phyloP scores from a whole-genome alignment of 1,139 yeast species.

The Magnusiomyces tetraspermus region DNA sequence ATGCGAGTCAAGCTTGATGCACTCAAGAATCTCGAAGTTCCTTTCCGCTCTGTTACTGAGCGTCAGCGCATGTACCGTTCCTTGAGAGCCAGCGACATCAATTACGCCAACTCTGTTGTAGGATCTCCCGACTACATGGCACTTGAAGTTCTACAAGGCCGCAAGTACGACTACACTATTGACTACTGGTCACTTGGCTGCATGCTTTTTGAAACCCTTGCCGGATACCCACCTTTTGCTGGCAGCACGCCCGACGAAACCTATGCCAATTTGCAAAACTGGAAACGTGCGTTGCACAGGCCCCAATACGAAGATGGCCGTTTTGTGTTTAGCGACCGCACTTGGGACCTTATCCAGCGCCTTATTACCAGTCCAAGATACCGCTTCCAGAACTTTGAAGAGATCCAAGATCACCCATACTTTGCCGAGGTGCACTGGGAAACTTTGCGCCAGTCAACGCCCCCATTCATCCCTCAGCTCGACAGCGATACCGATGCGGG shows the following conservation, averaged over 20 bases:
- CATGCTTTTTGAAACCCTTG: constrained; percentile 81
- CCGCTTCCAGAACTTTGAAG: constrained; percentile 69
- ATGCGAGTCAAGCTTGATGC: constrained; percentile 79
- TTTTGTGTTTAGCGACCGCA: constrained; percentile 87
- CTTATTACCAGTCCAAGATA: constrained; percentile 71
- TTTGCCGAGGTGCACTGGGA: constrained; percentile 80
- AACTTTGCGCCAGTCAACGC: constrained; percentile 50
- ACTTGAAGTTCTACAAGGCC: constrained; percentile 89
- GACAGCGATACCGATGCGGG: constrained; percentile 98
- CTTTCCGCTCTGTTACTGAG: constrained; percentile 67
- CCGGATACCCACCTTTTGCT: constrained; percentile 95
- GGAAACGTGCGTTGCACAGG: constrained; percentile 80
- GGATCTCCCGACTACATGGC: constrained; percentile 99
- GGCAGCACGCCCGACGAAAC: constrained; percentile 93
- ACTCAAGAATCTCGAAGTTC: constrained; percentile 58
- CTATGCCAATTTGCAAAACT: constrained; percentile 82
- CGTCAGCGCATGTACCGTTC: constrained; percentile 79
- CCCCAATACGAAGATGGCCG: constrained; percentile 91
- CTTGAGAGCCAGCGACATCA: constrained; percentile 53
- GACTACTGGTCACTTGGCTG: constrained; percentile 99
- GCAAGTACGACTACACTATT: constrained; percentile 86
- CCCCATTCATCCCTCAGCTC: constrained; percentile 94
- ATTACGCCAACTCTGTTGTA: constrained; percentile 88
- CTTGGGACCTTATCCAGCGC: constrained; percentile 77
- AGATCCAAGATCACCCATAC: constrained; percentile 69